phyloP scores from a whole-genome alignment of 2,329 filamentous ascomycete genomes.

The Huntiella moniliformis region DNA sequence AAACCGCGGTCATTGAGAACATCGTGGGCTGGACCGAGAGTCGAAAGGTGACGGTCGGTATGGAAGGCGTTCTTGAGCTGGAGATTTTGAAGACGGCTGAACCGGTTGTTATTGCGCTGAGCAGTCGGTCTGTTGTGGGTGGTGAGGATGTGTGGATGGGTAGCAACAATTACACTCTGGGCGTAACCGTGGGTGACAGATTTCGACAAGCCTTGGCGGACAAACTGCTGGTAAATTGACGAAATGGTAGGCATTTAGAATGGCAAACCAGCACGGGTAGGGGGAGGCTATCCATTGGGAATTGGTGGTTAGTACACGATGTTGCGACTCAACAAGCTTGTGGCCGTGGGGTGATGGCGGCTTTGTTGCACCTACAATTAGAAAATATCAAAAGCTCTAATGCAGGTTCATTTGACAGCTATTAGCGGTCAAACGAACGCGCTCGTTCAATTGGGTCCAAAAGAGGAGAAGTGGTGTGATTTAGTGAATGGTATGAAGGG shows the following conservation, averaged over 20 bases:
- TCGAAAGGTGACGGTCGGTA: constrained; percentile 29
- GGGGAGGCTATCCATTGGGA: too few species aligned
- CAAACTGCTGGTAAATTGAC: constrained; percentile 57
- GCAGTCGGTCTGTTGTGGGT: constrained; percentile 48
- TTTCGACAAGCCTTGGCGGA: constrained; percentile 88
- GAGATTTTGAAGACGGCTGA: constrained; percentile 34
- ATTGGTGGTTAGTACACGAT: too few species aligned
- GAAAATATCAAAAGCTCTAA: constrained; percentile 39
- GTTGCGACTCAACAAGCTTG: too few species aligned
- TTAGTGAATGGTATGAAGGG: constrained; percentile 10
- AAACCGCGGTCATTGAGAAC: constrained; percentile 29
- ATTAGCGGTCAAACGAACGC: constrained; percentile 79
- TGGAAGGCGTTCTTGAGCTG: constrained; percentile 63
- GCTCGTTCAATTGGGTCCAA: constrained; percentile 25
- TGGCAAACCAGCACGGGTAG: constrained; percentile 27
- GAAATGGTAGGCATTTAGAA: constrained; percentile 80
- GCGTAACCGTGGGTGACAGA: constrained; percentile 96
- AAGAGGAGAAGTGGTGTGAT: not conserved
- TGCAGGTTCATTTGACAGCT: constrained; percentile 99
- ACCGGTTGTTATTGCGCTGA: constrained; percentile 35
- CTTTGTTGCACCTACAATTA: constrained; percentile 18
- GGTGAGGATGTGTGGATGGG: constrained; percentile 61
- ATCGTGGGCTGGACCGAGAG: constrained; percentile 31
- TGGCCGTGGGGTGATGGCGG: too few species aligned
- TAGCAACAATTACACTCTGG: constrained; percentile 89